Evolutionary conservation across 2,329 filamentous ascomycete species (phyloP).

Genomic region (Cercospora zeae-maydis): DNA sequence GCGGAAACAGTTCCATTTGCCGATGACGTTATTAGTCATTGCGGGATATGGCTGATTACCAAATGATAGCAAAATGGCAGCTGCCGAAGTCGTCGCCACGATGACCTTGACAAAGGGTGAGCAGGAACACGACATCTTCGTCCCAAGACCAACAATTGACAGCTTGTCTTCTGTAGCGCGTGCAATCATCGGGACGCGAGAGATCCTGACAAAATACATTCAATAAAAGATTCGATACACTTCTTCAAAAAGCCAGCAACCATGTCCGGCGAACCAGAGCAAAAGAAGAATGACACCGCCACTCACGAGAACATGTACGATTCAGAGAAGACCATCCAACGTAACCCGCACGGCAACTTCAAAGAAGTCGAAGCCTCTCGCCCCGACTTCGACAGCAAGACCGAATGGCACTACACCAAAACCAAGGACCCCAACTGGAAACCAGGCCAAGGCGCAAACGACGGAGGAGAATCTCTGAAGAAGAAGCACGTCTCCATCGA

Average conservation of each 20-base stretch:
- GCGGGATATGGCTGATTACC: background rate
- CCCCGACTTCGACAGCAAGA: conserved; percentile 54
- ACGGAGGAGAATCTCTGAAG: conserved; percentile 46
- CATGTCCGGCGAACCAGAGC: conserved; percentile 33
- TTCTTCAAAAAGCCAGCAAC: background rate
- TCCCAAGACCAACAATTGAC: background rate
- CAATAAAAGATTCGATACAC: too few relatives aligned
- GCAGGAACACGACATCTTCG: background rate
- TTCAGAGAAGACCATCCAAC: conserved; percentile 21
- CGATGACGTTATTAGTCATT: conserved; percentile 18
- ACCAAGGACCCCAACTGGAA: conserved; percentile 64
- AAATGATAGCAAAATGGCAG: background rate
- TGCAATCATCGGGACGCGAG: background rate
- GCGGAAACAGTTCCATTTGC: conserved; percentile 11
- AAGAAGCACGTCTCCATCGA: conserved; percentile 73
- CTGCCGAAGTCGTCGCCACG: background rate
- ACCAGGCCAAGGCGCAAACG: conserved; percentile 63
- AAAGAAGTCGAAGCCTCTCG: conserved; percentile 66
- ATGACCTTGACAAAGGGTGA: background rate
- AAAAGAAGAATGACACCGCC: conserved; percentile 25
- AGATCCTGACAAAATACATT: too few relatives aligned
- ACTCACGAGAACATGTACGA: conserved; percentile 42
- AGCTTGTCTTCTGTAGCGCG: background rate
- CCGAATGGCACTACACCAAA: conserved; percentile 57
- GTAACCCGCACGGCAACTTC: conserved; percentile 64